phyloP scores from a whole-genome alignment of 345 rosid genomes.

The Kandelia obovata region DNA sequence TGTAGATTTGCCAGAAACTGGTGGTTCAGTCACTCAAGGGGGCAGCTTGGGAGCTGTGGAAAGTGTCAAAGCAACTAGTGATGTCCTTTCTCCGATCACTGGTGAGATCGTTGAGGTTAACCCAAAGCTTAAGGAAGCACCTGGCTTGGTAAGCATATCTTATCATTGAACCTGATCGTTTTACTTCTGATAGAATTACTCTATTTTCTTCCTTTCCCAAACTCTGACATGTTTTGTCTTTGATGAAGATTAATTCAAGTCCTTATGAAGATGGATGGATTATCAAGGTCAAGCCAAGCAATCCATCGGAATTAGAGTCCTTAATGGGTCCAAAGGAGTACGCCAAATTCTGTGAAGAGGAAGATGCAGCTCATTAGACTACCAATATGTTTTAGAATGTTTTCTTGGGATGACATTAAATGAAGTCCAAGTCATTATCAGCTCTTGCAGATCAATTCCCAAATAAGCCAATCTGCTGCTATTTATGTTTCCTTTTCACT shows the following conservation, averaged over 20 bases:
- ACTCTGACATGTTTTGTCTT: background rate
- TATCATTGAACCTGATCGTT: background rate
- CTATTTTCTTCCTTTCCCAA: background rate
- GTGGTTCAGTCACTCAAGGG: slow-evolving; percentile 50
- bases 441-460: too few species aligned
- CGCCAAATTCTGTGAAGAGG: slow-evolving; percentile 91
- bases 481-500: too few species aligned
- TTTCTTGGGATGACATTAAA: too few species aligned
- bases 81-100: slow-evolving; percentile 74
- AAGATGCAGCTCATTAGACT: slow-evolving; percentile 81
- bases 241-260: slow-evolving; percentile 70
- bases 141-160: slow-evolving; percentile 58
- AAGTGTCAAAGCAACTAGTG: slow-evolving; percentile 97
- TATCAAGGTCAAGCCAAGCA: slow-evolving; percentile 91
- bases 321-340: slow-evolving; percentile 79
- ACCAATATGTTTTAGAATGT: background rate
- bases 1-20: slow-evolving; percentile 80
- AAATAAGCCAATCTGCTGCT: too few species aligned
- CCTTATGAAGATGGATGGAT: slow-evolving; percentile 98
- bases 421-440: too few species aligned
- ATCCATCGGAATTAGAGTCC: slow-evolving; percentile 65
- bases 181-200: too few species aligned
- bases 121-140: slow-evolving; percentile 61
- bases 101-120: slow-evolving; percentile 84
- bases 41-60: slow-evolving; percentile 88